phyloP scores from a whole-genome alignment of 2,329 filamentous ascomycete genomes.

The Diaporthe australafricana region DNA sequence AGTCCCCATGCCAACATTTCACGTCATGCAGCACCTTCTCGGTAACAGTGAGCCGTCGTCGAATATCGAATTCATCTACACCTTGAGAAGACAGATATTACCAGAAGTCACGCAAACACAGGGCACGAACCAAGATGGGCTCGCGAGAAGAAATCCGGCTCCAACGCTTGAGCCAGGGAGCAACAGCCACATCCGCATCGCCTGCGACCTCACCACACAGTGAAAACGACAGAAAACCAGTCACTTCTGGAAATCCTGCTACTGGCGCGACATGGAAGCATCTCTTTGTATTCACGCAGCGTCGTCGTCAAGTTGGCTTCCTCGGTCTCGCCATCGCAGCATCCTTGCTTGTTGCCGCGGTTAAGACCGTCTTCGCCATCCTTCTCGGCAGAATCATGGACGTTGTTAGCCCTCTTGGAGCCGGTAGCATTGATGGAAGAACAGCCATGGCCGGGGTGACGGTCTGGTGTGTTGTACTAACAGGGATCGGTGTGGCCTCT shows the following conservation, averaged over 20 bases:
- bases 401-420: slow-evolving; percentile 74
- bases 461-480: slow-evolving; percentile 71
- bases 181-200: not conserved
- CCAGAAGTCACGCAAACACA: not conserved
- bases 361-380: slow-evolving; percentile 74
- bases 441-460: slow-evolving; percentile 68
- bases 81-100: not conserved
- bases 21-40: not conserved
- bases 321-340: slow-evolving; percentile 66
- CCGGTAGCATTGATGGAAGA: slow-evolving; percentile 59
- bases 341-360: slow-evolving; percentile 69
- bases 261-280: slow-evolving; percentile 44
- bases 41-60: not conserved
- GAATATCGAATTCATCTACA: not conserved
- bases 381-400: slow-evolving; percentile 82
- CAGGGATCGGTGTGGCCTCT: slow-evolving; percentile 70
- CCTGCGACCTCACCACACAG: not conserved
- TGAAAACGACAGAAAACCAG: not conserved
- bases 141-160: not conserved
- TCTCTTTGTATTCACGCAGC: slow-evolving; percentile 81
- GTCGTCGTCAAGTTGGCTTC: slow-evolving; percentile 64
- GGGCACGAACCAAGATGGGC: not conserved
- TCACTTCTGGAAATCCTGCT: not conserved
- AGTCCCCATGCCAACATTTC: not conserved
- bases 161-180: not conserved